A percentile compares a stretch with the other conserved stretches of the same genome.
phyloP scores from a whole-genome alignment of 768 basidiomycete genomes.

The Fistulinella prunicolor region DNA sequence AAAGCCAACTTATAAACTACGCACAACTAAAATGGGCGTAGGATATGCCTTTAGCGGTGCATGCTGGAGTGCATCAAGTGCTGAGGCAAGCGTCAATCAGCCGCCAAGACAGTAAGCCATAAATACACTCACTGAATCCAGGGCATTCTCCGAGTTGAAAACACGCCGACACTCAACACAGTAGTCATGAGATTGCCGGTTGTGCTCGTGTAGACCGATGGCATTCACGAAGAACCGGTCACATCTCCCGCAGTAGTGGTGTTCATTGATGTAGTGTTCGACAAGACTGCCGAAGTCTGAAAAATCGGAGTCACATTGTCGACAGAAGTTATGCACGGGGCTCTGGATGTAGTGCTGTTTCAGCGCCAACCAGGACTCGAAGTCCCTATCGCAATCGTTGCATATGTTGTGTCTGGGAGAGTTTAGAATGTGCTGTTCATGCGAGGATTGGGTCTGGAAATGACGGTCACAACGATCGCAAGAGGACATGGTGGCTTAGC shows the following conservation, averaged over 20 bases:
- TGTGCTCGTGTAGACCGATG: constrained; percentile 45
- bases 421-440: constrained; percentile 36
- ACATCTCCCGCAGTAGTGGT: constrained; percentile 45
- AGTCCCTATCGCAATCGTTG: constrained; percentile 44
- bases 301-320: constrained; percentile 47
- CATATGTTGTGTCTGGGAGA: constrained; percentile 46
- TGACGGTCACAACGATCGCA: constrained; percentile 40
- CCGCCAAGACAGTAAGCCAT: too few relatives aligned
- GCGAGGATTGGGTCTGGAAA: constrained; percentile 31
- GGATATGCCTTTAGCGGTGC: constrained; percentile 41
- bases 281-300: constrained; percentile 30
- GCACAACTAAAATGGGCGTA: constrained; percentile 42
- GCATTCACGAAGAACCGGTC: constrained; percentile 40
- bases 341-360: constrained; percentile 54
- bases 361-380: constrained; percentile 36
- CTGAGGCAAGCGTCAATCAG: constrained; percentile 15
- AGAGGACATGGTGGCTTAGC: constrained; percentile 33
- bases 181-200: constrained; percentile 41
- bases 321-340: constrained; percentile 50
- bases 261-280: constrained; percentile 39
- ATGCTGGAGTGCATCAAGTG: constrained; percentile 55
- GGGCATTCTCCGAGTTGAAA: constrained; percentile 35
- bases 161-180: constrained; percentile 43
- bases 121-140: constrained; percentile 13
- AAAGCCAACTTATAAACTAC: too few relatives aligned